These are phyloP conservation scores for Casuarina glauca DNA, from an alignment of 306 rosid species.

Conservation along the genomic window DNA sequence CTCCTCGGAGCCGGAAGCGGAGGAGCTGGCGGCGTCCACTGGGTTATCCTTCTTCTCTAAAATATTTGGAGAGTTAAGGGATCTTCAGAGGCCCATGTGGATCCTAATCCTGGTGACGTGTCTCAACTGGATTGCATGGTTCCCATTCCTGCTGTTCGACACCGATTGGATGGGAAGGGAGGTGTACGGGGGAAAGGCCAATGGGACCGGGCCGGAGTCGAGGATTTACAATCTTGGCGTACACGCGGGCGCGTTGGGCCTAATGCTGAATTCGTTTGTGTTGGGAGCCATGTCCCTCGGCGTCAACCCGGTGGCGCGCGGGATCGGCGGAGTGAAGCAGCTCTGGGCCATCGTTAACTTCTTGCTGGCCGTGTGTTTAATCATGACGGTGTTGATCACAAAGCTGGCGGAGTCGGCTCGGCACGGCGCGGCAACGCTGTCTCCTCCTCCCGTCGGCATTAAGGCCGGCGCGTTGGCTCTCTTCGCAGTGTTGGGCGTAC, in stretches of 20 bases:
- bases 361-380: slow-evolving; percentile 52
- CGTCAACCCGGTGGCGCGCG: slow-evolving; percentile 47
- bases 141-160: slow-evolving; percentile 78
- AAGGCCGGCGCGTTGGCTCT: slow-evolving; percentile 67
- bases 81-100: slow-evolving; percentile 69
- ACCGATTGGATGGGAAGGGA: slow-evolving; percentile 97
- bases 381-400: slow-evolving; percentile 56
- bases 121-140: slow-evolving; percentile 90
- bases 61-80: slow-evolving; percentile 53
- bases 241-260: slow-evolving; percentile 67
- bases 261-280: slow-evolving; percentile 76
- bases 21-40: neutral
- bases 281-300: slow-evolving; percentile 60
- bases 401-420: slow-evolving; percentile 52
- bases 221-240: slow-evolving; percentile 59
- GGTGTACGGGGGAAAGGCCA: slow-evolving; percentile 73
- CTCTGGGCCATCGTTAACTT: slow-evolving; percentile 80
- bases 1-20: neutral
- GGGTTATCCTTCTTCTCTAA: slow-evolving; percentile 50
- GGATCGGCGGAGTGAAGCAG: slow-evolving; percentile 65
- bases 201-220: slow-evolving; percentile 40
- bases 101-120: slow-evolving; percentile 72
- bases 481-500: slow-evolving; percentile 70
- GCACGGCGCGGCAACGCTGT: neutral
- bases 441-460: slow-evolving; percentile 40